Percentiles rank a stretch among this genome's conserved stretches.
phyloP scores from a whole-genome alignment of 2,329 filamentous ascomycete genomes.

The Ophiostoma himal-ulmi region DNA sequence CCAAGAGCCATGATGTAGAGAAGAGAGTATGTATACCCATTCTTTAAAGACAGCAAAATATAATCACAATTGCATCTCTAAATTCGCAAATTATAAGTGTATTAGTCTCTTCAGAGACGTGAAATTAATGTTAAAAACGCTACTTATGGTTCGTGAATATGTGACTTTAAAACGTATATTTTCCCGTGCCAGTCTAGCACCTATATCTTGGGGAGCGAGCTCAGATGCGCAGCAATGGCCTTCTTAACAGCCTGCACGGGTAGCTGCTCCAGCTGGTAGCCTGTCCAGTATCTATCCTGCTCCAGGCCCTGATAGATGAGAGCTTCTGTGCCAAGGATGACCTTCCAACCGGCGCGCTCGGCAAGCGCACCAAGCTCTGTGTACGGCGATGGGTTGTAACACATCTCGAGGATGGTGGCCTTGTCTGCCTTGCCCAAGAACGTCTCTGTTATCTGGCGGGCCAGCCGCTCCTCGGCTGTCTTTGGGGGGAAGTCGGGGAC shows the following conservation, averaged over 20 bases:
- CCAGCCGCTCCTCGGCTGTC: slow-evolving; percentile 55
- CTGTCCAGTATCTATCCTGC: slow-evolving; percentile 62
- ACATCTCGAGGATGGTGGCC: slow-evolving; percentile 73
- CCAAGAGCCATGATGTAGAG: slow-evolving; percentile 35
- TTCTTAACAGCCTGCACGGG: slow-evolving; percentile 56
- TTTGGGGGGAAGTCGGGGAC: slow-evolving; percentile 70
- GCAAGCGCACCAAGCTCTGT: slow-evolving; percentile 61
- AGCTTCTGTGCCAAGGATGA: slow-evolving; percentile 70
- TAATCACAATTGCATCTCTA: background rate
- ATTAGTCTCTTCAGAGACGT: background rate
- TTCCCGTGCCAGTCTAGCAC: background rate
- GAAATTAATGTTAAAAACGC: background rate
- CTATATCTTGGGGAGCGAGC: slow-evolving; percentile 26
- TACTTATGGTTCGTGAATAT: background rate
- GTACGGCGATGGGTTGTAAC: slow-evolving; percentile 68
- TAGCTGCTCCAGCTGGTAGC: slow-evolving; percentile 50
- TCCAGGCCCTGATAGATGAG: slow-evolving; percentile 73
- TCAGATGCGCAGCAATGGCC: slow-evolving; percentile 42
- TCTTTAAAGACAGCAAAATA: background rate
- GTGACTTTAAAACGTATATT: background rate
- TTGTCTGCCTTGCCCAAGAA: slow-evolving; percentile 43
- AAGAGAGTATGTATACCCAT: background rate
- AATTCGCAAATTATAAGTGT: background rate
- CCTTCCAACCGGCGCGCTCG: slow-evolving; percentile 59
- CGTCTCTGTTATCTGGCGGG: slow-evolving; percentile 49